A percentile compares a stretch with the other conserved stretches of the same genome.
These are phyloP conservation scores for Trichosanthes truncata DNA, from an alignment of 306 rosid genomes.

Conservation along the genomic window DNA sequence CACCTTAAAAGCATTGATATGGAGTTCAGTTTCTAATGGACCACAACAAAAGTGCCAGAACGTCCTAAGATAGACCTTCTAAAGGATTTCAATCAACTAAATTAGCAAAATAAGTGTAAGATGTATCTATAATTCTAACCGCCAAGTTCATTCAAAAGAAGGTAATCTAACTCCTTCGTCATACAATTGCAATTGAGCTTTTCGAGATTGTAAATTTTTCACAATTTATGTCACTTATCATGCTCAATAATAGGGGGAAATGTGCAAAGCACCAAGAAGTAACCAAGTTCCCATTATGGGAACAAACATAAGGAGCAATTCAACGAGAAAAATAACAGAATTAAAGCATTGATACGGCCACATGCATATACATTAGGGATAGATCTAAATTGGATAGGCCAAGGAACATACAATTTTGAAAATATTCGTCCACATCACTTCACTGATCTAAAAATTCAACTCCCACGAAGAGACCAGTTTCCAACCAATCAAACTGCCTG, in stretches of 20 bases:
- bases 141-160: neutral
- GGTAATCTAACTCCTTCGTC: neutral
- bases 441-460: neutral
- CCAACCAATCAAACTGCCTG: neutral
- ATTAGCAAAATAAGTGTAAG: neutral
- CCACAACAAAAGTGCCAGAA: neutral
- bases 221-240: neutral
- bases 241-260: neutral
- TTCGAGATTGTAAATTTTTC: neutral
- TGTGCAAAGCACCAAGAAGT: neutral
- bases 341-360: neutral
- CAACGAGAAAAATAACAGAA: neutral
- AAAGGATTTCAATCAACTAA: neutral
- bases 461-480: constrained; percentile 3
- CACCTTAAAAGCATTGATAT: neutral
- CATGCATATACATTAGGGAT: neutral
- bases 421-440: constrained; percentile 48
- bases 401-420: constrained; percentile 35
- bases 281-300: neutral
- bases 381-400: neutral
- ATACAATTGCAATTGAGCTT: neutral
- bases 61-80: neutral
- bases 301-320: neutral
- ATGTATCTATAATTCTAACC: neutral
- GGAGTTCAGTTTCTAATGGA: neutral